Evolutionary conservation across 2,329 filamentous ascomycete genomes (phyloP), one percentile per base, ranked within the genome.

Genomic region (Fusarium sp.): DNA sequence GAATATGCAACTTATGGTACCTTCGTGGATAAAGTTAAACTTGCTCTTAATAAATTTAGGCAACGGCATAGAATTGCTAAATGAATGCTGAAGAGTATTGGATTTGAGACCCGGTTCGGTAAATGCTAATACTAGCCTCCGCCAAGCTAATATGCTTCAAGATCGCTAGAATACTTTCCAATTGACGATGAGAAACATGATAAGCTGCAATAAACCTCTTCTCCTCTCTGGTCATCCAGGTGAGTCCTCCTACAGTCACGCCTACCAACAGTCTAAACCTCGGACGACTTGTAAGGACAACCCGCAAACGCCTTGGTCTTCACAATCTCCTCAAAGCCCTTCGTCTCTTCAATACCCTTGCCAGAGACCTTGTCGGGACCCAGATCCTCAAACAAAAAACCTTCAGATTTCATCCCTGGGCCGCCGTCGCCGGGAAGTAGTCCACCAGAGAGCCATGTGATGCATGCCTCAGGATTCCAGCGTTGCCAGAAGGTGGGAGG

Each of bases 401-500:
- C 87, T 23, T 84, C 75, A 0, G 85, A 79, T 73, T 82, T 78
- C 73, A 83, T 81, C 35, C 73, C 71, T 12, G 57, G 57, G 8
- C 77, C 77, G 3, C 79, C 70, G 26, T 82, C 79, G 5, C 84
- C 84, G 3, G 86, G 85, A 3, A 87, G 64, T 29, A 79, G 79
- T 2, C 81, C 84, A 11, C 85, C 85, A 44, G 76, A 68, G 10
- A 80, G 48, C 74, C 84, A 76, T 21, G 80, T 75, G 6, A 87
- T 59, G 82, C 84, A 84, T 0, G 84, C 89, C 62, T 77, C 76
- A 0, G 84, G 89, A 4, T 87, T 88, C 88, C 86, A 93, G 61
- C 87, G 86, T 72, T 84, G 88, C 87, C 84, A 88, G 39, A 86
- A 77, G 0, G 86, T 91, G 28, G 84, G 83, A 63, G 85, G 83